These are phyloP conservation scores for Skeletonema marinoi DNA, from an alignment of 108 stramenopile species.

Conservation along the genomic window DNA sequence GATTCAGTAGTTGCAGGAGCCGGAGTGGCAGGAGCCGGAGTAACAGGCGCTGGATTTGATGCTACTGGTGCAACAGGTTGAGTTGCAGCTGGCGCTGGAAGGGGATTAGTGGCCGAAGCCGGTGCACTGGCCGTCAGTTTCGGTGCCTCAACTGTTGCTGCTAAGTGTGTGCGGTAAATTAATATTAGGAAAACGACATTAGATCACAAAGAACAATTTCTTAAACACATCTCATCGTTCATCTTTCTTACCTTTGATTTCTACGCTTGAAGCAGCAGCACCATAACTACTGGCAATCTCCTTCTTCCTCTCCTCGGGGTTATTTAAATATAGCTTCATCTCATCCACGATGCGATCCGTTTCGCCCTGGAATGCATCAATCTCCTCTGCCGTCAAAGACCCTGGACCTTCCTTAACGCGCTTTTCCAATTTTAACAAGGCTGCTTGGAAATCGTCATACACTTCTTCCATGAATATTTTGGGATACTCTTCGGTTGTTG, in stretches of 20 bases:
- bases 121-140: not conserved
- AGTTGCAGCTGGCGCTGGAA: not conserved
- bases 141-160: not conserved
- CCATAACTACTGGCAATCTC: not conserved
- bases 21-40: no score
- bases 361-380: conserved; percentile 46
- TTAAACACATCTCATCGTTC: not conserved
- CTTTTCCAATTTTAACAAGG: conserved; percentile 61
- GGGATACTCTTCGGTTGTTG: conserved; percentile 47
- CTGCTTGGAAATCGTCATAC: conserved; percentile 62
- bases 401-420: conserved; percentile 67
- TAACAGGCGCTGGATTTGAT: not conserved
- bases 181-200: not conserved
- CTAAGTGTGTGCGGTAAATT: not conserved
- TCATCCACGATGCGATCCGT: conserved; percentile 55
- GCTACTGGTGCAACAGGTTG: not conserved
- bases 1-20: not conserved
- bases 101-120: conserved; percentile 2
- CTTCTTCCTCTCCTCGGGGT: not conserved
- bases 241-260: not conserved
- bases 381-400: conserved; percentile 48
- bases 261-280: not conserved
- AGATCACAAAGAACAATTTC: not conserved
- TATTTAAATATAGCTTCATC: conserved; percentile 49
- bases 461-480: conserved; percentile 64